Evolutionary conservation across 2,329 filamentous ascomycete species (phyloP), one percentile per base, ranked within the genome.

Genomic region (Colletotrichum brevisporum): DNA sequence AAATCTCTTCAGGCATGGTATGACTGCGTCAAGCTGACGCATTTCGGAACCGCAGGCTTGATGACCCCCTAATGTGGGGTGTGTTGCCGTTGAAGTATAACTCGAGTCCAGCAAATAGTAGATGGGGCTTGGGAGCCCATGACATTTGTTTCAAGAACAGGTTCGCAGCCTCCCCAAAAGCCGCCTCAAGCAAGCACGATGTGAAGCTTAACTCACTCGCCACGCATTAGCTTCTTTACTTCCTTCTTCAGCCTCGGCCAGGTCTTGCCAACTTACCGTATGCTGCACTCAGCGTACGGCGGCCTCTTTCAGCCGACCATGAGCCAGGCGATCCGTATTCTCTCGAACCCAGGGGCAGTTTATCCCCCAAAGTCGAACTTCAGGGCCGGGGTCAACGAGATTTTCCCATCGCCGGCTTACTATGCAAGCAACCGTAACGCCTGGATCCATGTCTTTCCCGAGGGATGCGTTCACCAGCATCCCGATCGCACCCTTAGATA

Each of bases 401-500:
- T 80, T 45, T 92, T 94, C 77, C 84, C 87, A 0, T 88, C 93
- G 0, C 94, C 94, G 1, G 91, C 94, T 2, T 88, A 90, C 55
- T 95, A 92, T 78, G 79, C 88, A 2, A 86, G 82, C 71, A 91
- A 94, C 74, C 89, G 89, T 53, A 88, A 93, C 78, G 89, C 90
- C 52, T 99, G 96, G 96, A 85, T 99, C 4, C 96, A 99, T 80
- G 92, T 98, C 63, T 98, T 98, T 79, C 96, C 96, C 13, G 96
- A 99, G 81, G 96, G 94, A 55, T 94, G 93, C 79, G 94, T 97
- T 53, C 95, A 98, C 80, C 96, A 99, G 82, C 91, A 94, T 73
- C 88, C 92, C 1, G 84, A 90, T 50, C 90, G 90, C 74, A 89
- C 91, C 8, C 91, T 98, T 85, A 92, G 96, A 36, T 99, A 99